These are phyloP conservation scores for Zelopaecilomyces penicillatus DNA, from an alignment of 2,329 filamentous ascomycete genomes.

Conservation along the genomic window DNA sequence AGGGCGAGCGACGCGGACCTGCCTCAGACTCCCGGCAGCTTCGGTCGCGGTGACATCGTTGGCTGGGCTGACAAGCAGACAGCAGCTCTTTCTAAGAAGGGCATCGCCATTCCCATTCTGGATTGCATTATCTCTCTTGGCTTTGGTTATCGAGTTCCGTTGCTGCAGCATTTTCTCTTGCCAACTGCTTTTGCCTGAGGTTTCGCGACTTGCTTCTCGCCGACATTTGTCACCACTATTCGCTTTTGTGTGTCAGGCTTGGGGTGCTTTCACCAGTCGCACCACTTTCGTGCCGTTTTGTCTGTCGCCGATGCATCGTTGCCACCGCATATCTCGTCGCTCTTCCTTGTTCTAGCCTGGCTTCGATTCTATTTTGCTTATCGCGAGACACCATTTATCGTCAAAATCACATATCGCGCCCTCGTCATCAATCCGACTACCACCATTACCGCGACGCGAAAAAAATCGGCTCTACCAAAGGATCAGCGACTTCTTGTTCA, in stretches of 20 bases:
- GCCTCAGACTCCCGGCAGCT: conserved; percentile 3
- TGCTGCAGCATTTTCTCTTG: conserved; percentile 1
- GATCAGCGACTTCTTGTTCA: not conserved
- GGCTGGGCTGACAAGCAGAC: not conserved
- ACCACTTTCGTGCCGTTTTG: conserved; percentile 9
- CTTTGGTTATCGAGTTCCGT: conserved; percentile 7
- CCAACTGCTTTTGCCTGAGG: not conserved
- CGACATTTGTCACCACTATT: conserved; percentile 15
- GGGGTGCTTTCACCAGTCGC: conserved; percentile 10
- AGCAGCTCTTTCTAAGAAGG: no score
- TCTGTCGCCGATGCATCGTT: conserved; percentile 20
- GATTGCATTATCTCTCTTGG: not conserved
- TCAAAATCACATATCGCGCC: no score
- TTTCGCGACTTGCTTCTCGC: not conserved
- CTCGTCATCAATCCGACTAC: no score
- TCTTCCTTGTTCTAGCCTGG: conserved; percentile 12
- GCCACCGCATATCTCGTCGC: conserved; percentile 12
- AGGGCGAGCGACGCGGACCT: conserved; percentile 3
- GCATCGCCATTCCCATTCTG: no score
- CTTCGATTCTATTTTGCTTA: not conserved
- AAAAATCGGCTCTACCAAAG: conserved; percentile 8
- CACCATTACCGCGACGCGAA: conserved; percentile 1
- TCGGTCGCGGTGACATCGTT: conserved; percentile 7
- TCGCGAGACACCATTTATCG: not conserved
- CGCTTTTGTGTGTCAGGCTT: conserved; percentile 3